Base-by-base conservation (phyloP, 2,329 filamentous ascomycete genomes). In the Ceratocystis cacaofunesta region DNA sequence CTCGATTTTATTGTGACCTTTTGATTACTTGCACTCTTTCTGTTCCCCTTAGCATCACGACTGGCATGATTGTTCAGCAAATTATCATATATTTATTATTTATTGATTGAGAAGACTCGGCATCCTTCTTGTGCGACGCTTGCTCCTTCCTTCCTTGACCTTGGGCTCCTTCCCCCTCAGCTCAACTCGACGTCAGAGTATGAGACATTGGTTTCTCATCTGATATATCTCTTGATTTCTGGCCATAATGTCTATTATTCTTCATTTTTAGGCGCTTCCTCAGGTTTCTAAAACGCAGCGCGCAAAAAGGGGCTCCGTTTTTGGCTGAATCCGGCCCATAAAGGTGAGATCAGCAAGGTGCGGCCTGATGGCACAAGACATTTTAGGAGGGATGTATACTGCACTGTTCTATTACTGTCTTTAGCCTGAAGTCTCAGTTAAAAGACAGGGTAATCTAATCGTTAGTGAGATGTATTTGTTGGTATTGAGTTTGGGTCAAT, bases 101-200 rank as follows among this genome's bases (percentile, higher is more conserved):
- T 6, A 5, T 57, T 28, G 1, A 7, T 36, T 4, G 12, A 8
- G 8, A 32, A 7, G 8, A 58, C 55, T 58, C 17, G 55, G 3
- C 25, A 58, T 58, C 55, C 55, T 58, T n/a, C 55, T 58, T 58
- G 55, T 58, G 55, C 5, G 30, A 58, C 55, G 32, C 55, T 6
- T 30, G 15, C 25, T 36, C 28, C 55, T 58, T 58, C 55, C 55
- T 36, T 12, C 10, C 17, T 52, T 28, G 48, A 28, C 48, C 10
- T 52, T 19, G 22, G 5, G 19, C 48, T 28, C 22, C 48, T 50
- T 7, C 48, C 48, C 48, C 48, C 19, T 4, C 19, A 8, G 2
- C 48, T 52, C 48, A 28, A 28, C 22, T 15, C 36, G 3, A 41
- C 10, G 36, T 52, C 48, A 28, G 22, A 8, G 22, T 15, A 58